Conservation (phyloP, 257 asterid species). For the Solanum paucissectum region DNA sequence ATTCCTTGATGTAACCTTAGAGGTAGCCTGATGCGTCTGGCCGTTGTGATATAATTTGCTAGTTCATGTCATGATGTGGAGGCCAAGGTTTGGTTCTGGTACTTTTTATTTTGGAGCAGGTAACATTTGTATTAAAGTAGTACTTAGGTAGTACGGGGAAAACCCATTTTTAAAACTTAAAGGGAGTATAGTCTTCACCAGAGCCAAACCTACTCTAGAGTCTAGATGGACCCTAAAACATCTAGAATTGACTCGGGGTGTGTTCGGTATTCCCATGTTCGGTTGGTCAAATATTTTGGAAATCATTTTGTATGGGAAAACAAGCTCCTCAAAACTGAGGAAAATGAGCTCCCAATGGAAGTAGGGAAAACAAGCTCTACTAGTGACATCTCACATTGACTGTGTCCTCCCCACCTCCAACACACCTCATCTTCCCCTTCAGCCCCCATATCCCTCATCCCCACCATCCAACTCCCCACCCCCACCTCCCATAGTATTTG, state of each 20-base stretch:
- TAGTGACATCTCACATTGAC: not conserved
- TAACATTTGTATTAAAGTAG: not conserved
- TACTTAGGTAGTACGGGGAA: not conserved
- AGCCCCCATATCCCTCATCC: not conserved
- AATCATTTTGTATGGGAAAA: not conserved
- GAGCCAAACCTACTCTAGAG: not conserved
- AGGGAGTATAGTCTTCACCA: not conserved
- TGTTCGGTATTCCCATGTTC: not conserved
- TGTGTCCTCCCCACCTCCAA: not conserved
- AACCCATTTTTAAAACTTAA: not conserved
- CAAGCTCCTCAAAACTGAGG: not conserved
- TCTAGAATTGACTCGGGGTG: not conserved
- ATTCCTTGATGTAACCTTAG: not conserved
- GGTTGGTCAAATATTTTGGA: not conserved
- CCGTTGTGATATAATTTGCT: not conserved
- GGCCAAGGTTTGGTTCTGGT: not conserved
- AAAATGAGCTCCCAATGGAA: not conserved
- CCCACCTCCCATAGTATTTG: not conserved
- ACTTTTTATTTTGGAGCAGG: not conserved
- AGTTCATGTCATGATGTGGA: not conserved
- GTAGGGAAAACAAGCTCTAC: not conserved
- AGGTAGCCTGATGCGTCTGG: not conserved
- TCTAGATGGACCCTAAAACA: not conserved
- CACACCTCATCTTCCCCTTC: not conserved
- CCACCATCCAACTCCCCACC: not conserved